A percentile compares a stretch with the other conserved stretches of the same genome.
phyloP scores from a whole-genome alignment of 2,329 filamentous ascomycete genomes.

The Aspergillus melleus region DNA sequence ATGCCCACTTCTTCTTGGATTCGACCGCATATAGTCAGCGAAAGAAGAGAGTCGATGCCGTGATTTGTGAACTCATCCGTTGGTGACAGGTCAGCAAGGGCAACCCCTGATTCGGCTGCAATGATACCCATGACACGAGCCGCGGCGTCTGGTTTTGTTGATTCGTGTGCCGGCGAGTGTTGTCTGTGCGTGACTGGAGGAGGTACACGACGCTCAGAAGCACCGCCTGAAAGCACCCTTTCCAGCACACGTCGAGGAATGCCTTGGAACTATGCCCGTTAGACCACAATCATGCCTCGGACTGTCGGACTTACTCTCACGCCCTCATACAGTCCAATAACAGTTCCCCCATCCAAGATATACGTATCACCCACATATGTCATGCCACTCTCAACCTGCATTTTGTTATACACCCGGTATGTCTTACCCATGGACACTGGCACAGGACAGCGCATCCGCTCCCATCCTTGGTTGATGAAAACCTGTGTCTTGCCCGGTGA shows the following conservation, averaged over 20 bases:
- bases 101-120: constrained; percentile 54
- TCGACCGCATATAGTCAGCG: constrained; percentile 61
- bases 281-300: neutral
- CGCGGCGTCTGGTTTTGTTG: constrained; percentile 17
- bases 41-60: constrained; percentile 62
- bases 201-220: neutral
- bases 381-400: constrained; percentile 54
- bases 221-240: neutral
- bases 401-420: constrained; percentile 63
- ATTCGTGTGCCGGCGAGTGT: neutral
- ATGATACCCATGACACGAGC: constrained; percentile 41
- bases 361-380: constrained; percentile 47
- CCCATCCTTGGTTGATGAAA: constrained; percentile 64
- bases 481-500: constrained; percentile 60
- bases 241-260: constrained; percentile 8
- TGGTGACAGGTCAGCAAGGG: constrained; percentile 55
- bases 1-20: constrained; percentile 63
- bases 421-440: constrained; percentile 52
- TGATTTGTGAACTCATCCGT: constrained; percentile 63
- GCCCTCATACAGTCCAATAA: neutral
- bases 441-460: constrained; percentile 58
- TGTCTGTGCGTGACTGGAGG: neutral
- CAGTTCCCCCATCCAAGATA: neutral
- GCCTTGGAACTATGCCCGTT: constrained; percentile 5
- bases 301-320: neutral